Evolutionary conservation across 306 rosid species (phyloP).

Genomic region (Citrullus amarus): DNA sequence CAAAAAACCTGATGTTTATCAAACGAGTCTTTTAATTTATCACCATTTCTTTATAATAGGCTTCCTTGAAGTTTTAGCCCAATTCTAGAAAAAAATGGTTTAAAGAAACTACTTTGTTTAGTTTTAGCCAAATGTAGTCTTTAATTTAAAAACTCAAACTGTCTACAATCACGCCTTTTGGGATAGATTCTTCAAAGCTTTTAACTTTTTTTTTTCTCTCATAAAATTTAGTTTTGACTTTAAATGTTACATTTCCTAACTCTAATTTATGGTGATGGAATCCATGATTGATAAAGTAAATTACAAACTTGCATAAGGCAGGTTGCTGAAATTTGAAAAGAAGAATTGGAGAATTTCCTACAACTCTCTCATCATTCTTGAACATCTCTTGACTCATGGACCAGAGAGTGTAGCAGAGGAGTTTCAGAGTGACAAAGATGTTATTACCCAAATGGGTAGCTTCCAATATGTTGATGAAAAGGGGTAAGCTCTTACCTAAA

Average conservation of each 20-base stretch:
- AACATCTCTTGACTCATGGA: slow-evolving; percentile 81
- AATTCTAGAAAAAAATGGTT: too few relatives aligned
- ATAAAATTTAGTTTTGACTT: background rate
- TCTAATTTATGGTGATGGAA: background rate
- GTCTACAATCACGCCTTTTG: background rate
- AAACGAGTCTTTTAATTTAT: too few relatives aligned
- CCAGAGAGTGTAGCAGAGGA: slow-evolving; percentile 81
- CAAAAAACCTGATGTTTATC: too few relatives aligned
- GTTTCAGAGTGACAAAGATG: slow-evolving; percentile 55
- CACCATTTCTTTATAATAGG: too few relatives aligned
- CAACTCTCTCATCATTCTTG: slow-evolving; percentile 63
- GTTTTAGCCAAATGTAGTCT: too few relatives aligned
- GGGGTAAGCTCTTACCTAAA: slow-evolving; percentile 25
- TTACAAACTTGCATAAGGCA: slow-evolving; percentile 15
- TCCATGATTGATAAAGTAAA: background rate
- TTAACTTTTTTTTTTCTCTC: background rate
- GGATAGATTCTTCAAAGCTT: background rate
- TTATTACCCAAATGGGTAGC: slow-evolving; percentile 39
- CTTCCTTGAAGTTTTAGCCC: too few relatives aligned
- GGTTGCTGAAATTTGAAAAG: slow-evolving; percentile 63
- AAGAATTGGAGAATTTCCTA: slow-evolving; percentile 77
- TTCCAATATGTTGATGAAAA: slow-evolving; percentile 61
- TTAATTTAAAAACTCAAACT: too few relatives aligned
- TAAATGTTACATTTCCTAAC: background rate
- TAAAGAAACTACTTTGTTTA: too few relatives aligned